A percentile compares a stretch with the other conserved stretches of the same genome.
Evolutionary conservation across 305 asterid genomes (phyloP).

Genomic region (Solanum hybrid): DNA sequence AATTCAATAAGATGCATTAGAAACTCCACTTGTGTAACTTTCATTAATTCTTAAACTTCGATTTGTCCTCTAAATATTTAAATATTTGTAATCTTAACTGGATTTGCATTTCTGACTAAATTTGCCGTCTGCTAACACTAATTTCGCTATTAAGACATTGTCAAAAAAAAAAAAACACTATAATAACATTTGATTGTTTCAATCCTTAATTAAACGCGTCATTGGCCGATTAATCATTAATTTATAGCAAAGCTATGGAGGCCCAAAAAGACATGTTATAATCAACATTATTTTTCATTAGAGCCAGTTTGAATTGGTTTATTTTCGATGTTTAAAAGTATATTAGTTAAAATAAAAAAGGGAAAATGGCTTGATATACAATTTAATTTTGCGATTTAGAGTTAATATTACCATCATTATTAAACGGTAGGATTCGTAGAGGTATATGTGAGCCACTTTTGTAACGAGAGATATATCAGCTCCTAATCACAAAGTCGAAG

Average conservation of each 20-base stretch:
- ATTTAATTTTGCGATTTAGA: too few relatives aligned
- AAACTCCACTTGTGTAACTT: constrained; percentile 10
- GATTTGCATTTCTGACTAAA: not conserved
- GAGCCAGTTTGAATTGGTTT: not conserved
- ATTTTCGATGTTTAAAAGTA: not conserved
- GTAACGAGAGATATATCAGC: too few relatives aligned
- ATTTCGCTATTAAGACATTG: constrained; percentile 2
- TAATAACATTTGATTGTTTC: not conserved
- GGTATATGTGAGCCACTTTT: not conserved
- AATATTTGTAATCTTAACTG: not conserved
- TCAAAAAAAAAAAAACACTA: not conserved
- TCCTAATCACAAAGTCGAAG: too few relatives aligned
- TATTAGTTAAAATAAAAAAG: not conserved
- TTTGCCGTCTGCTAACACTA: constrained; percentile 2
- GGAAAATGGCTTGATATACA: not conserved
- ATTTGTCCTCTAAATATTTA: not conserved
- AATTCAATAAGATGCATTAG: not conserved
- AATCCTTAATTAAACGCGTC: not conserved
- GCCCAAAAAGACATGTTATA: not conserved
- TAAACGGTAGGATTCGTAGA: not conserved
- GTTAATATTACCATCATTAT: not conserved
- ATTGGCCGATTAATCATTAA: not conserved
- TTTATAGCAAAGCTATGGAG: not conserved
- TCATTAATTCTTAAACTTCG: constrained; percentile 1
- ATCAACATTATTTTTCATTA: not conserved